Conservation (phyloP, 2,329 filamentous ascomycete species). For the Verticillium alfalfae region DNA sequence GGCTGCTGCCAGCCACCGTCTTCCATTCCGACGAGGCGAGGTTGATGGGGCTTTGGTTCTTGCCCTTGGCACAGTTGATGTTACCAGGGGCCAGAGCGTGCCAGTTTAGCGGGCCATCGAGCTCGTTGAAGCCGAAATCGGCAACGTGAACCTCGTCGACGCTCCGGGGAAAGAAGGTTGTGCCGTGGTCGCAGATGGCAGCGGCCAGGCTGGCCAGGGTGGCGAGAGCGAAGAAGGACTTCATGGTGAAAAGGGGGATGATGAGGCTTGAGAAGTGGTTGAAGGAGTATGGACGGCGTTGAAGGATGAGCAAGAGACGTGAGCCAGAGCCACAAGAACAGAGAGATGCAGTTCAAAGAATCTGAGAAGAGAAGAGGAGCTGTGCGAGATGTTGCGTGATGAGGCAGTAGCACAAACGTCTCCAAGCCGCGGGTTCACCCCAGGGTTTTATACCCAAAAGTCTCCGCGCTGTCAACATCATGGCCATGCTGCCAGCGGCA, state of each 20-base stretch:
- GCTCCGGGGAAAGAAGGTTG: constrained; percentile 24
- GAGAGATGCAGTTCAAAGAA: not conserved
- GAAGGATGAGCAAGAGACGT: not conserved
- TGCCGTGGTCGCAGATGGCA: constrained; percentile 25
- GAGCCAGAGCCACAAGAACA: not conserved
- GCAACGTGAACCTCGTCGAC: constrained; percentile 18
- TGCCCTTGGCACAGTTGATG: constrained; percentile 39
- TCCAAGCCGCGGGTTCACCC: not conserved
- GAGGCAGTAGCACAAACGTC: not conserved
- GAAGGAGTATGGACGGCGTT: not conserved
- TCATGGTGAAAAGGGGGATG: constrained; percentile 10
- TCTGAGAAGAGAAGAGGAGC: not conserved
- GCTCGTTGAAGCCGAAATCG: constrained; percentile 34
- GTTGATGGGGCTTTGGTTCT: constrained; percentile 52
- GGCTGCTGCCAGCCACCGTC: constrained; percentile 18
- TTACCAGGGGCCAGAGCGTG: constrained; percentile 36
- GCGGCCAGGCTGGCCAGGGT: constrained; percentile 13
- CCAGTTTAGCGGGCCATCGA: constrained; percentile 47
- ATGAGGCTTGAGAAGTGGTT: not conserved
- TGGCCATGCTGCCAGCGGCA: not conserved
- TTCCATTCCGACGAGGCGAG: constrained; percentile 23
- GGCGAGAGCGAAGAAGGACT: constrained; percentile 9
- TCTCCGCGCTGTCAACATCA: not conserved
- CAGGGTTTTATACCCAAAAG: not conserved
- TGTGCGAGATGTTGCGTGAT: not conserved